phyloP scores from a whole-genome alignment of 768 basidiomycete genomes.

The Suillus tomentosus region DNA sequence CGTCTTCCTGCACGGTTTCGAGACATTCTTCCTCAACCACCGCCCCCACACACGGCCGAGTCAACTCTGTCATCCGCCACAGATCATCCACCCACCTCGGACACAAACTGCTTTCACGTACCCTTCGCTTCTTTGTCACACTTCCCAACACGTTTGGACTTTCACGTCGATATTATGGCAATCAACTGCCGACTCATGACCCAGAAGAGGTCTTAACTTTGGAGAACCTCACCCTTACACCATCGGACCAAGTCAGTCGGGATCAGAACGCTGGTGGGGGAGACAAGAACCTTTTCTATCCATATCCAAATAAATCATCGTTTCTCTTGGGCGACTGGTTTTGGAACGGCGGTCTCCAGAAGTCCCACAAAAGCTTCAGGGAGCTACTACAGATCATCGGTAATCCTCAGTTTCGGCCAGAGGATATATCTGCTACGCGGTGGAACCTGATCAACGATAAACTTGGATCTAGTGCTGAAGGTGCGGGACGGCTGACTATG shows the following conservation, averaged over 20 bases:
- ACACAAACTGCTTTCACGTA: background rate
- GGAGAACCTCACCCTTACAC: background rate
- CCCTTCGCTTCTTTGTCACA: background rate
- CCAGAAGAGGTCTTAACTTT: constrained; percentile 7
- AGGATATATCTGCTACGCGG: background rate
- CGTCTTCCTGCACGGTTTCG: background rate
- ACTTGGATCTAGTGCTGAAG: constrained; percentile 4
- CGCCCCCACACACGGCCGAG: background rate
- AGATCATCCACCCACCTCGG: background rate
- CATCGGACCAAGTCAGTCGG: background rate
- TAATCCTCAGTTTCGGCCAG: constrained; percentile 3
- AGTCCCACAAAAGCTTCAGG: constrained; percentile 21
- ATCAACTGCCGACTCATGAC: constrained; percentile 1
- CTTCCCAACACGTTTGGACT: constrained; percentile 10
- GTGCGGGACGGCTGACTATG: background rate
- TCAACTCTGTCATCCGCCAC: background rate
- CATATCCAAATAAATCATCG: constrained; percentile 20
- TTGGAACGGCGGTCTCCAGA: constrained; percentile 22
- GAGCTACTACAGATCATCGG: constrained; percentile 16
- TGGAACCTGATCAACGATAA: constrained; percentile 4
- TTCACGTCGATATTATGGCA: background rate
- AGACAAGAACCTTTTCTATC: constrained; percentile 5
- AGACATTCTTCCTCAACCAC: constrained; percentile 12
- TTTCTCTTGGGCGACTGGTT: constrained; percentile 23
- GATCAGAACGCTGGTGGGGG: background rate